These are phyloP conservation scores for Suillus tomentosus DNA, from an alignment of 768 basidiomycete species.

Conservation along the genomic window DNA sequence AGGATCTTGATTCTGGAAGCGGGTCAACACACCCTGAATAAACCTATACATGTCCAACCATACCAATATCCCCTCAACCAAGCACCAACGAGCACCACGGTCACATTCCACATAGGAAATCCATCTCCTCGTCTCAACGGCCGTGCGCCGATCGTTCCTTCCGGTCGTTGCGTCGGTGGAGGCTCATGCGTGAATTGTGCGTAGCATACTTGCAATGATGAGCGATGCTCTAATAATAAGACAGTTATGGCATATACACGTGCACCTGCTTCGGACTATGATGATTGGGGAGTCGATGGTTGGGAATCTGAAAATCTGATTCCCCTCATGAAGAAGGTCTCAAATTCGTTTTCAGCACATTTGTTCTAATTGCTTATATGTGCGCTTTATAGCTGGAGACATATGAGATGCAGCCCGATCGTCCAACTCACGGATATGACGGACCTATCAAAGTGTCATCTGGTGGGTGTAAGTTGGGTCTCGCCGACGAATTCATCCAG, in stretches of 20 bases:
- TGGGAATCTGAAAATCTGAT: constrained; percentile 31
- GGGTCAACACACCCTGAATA: no score
- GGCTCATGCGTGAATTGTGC: no score
- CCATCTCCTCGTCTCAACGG: no score
- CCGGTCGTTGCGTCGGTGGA: no score
- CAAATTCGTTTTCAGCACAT: neutral
- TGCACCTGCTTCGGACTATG: constrained; percentile 57
- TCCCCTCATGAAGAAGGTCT: constrained; percentile 28
- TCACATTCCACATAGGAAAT: no score
- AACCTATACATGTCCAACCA: no score
- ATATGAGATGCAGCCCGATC: constrained; percentile 19
- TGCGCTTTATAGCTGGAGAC: constrained; percentile 22
- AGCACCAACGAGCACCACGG: no score
- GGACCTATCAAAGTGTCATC: constrained; percentile 28
- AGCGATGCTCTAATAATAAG: neutral
- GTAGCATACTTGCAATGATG: neutral
- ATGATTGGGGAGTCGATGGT: constrained; percentile 31
- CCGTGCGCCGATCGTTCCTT: no score
- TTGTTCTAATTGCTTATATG: neutral
- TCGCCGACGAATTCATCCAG: constrained; percentile 48
- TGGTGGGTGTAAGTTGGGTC: constrained; percentile 36
- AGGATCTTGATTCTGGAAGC: no score
- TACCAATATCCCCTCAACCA: no score
- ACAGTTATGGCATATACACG: constrained; percentile 56
- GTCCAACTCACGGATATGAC: constrained; percentile 24